Evolutionary conservation across 2,329 filamentous ascomycete genomes (phyloP), one percentile per base, ranked within the genome.

Genomic region (Pyricularia grisea): DNA sequence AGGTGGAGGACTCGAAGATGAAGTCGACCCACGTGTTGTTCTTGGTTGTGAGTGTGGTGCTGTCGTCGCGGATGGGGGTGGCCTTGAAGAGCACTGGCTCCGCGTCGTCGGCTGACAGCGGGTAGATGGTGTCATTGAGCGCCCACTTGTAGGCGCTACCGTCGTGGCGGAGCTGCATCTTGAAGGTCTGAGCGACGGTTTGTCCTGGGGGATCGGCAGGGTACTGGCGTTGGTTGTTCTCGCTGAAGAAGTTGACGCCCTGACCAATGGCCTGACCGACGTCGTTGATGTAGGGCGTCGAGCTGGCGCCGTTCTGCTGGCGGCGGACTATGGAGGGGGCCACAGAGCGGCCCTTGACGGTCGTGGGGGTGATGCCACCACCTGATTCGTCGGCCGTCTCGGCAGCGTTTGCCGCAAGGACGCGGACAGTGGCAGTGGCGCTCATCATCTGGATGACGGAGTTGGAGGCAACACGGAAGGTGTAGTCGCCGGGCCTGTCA

Each of bases 1-100:
- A 77, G 76, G 2, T 74, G n/a, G 76, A 74, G 1, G 83, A 77
- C 33, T 81, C 76, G 70, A 87, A 79, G 71, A 88, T 78, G n/a
- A 87, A 73, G 73, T 88, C 86, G 10, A 88, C 78, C 85, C 85
- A 88, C 1, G 81, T 79, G 71, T 78, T 76, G 69, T 82, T 79
- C 28, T 72, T 73, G 9, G 83, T 86, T 6, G 78, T 77, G 69
- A 86, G 79, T 23, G 83, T 85, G 55, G 84, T 77, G 28, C 36
- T 31, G 67, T 68, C 58, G 3, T 36, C 14, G 10, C 58, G 27
- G 70, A 87, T 83, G 0, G 75, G 73, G 14, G 76, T 71, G 4
- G 81, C 80, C 64, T 81, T 73, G 73, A 85, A 84, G 0, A 88
- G 78, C 0, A 85, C 74, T 1, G 85, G 85, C 4, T 71, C 68